Evolutionary conservation across 257 asterid genomes (phyloP).

Genomic region (Capsicum pubescens): DNA sequence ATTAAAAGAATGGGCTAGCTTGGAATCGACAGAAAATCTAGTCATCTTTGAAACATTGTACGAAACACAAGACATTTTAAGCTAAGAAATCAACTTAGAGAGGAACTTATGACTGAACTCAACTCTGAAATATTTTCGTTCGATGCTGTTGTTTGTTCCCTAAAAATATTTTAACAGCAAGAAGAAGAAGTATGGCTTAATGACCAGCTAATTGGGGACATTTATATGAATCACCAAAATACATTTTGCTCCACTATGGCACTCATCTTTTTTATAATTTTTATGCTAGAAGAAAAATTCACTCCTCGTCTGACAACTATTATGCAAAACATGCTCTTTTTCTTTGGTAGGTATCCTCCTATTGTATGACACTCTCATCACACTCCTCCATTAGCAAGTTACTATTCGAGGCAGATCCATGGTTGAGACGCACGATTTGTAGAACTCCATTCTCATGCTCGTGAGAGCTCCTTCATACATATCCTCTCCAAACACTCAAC

Average conservation of each 20-base stretch:
- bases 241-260: neutral
- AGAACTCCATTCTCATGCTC: neutral
- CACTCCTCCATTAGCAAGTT: neutral
- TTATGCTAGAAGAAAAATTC: neutral
- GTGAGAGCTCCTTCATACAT: neutral
- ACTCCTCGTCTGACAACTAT: neutral
- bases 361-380: neutral
- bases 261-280: neutral
- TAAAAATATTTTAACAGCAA: neutral
- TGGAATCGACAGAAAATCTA: slow-evolving; percentile 3
- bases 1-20: neutral
- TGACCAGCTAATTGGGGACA: neutral
- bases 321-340: neutral
- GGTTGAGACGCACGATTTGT: neutral
- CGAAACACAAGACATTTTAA: neutral
- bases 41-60: neutral
- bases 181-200: neutral
- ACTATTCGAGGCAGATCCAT: neutral
- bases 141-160: neutral
- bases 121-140: neutral
- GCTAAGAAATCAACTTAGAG: neutral
- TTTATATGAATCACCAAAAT: slow-evolving; percentile 11
- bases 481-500: neutral
- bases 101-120: slow-evolving; percentile 17
- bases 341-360: neutral